These are phyloP conservation scores for Drechmeria coniospora DNA, from an alignment of 2,329 filamentous ascomycete genomes.

Conservation along the genomic window DNA sequence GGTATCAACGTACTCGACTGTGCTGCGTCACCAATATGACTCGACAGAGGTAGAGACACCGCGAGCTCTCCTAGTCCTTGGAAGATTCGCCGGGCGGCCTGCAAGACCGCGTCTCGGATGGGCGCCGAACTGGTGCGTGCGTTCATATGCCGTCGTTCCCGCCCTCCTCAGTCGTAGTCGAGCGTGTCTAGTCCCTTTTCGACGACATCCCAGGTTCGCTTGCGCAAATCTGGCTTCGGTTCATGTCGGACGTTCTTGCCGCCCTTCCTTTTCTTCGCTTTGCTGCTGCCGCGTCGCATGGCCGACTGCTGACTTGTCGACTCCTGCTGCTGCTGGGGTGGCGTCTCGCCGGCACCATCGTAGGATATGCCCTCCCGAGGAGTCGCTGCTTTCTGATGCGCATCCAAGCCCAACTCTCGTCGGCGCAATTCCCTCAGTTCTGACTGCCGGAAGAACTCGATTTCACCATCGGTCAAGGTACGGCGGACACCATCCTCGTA, in stretches of 20 bases:
- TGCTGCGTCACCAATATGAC: too few species aligned
- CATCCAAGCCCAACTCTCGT: constrained; percentile 16
- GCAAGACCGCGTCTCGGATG: too few species aligned
- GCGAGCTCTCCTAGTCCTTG: too few species aligned
- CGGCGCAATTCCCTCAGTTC: constrained; percentile 62
- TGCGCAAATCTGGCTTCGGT: constrained; percentile 45
- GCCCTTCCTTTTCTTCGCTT: constrained; percentile 23
- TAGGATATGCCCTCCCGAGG: constrained; percentile 3
- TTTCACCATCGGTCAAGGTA: constrained; percentile 81
- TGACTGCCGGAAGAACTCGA: constrained; percentile 78
- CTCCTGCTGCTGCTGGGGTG: background rate
- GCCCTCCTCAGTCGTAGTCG: constrained; percentile 44
- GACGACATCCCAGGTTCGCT: constrained; percentile 53
- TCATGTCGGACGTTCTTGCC: constrained; percentile 23
- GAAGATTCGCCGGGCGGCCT: too few species aligned
- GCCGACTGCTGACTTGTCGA: background rate
- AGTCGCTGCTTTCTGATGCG: constrained; percentile 15
- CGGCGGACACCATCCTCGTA: constrained; percentile 78
- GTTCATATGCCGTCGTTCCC: too few species aligned
- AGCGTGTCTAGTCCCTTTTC: constrained; percentile 43
- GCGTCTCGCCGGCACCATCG: too few species aligned
- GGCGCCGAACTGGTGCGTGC: too few species aligned
- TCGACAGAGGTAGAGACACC: constrained; percentile 6
- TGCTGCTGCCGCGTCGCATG: constrained; percentile 5
- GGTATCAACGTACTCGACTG: too few species aligned